Conservation (phyloP, 2,329 filamentous ascomycete species). For the Verticillium longisporum region DNA sequence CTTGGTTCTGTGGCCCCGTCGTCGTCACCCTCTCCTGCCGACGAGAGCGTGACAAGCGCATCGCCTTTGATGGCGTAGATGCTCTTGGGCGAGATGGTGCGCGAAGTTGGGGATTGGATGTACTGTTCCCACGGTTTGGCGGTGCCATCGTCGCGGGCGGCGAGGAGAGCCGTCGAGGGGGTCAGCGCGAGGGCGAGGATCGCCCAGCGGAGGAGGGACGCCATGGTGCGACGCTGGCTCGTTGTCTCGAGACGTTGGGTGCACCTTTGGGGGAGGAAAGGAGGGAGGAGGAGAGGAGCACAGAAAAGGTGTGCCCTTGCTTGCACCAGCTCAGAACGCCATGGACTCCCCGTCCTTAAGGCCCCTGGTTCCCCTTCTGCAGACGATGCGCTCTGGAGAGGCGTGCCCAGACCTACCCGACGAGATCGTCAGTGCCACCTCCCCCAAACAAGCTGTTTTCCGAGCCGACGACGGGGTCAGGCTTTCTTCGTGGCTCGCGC, state of each 20-base stretch:
- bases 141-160: not conserved
- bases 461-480: not conserved
- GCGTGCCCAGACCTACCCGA: not conserved
- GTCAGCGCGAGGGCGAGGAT: not conserved
- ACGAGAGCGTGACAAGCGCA: conserved; percentile 2
- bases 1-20: not conserved
- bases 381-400: not conserved
- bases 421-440: not conserved
- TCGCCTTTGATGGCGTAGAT: conserved; percentile 6
- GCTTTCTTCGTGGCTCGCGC: not conserved
- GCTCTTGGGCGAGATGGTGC: conserved; percentile 4
- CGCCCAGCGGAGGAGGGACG: not conserved
- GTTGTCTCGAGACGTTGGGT: not conserved
- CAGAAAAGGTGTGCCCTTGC: too few species aligned
- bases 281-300: too few species aligned
- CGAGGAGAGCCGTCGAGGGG: not conserved
- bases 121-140: conserved; percentile 5
- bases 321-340: not conserved
- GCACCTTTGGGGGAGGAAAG: not conserved
- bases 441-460: not conserved
- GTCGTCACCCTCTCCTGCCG: not conserved
- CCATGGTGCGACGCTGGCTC: conserved; percentile 1
- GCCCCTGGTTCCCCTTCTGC: not conserved
- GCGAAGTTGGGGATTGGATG: conserved; percentile 6
- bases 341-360: too few species aligned